Percentiles rank a stretch among this genome's conserved stretches.
These are phyloP conservation scores for Gossypium thurberi DNA, from an alignment of 345 rosid species.

Conservation along the genomic window DNA sequence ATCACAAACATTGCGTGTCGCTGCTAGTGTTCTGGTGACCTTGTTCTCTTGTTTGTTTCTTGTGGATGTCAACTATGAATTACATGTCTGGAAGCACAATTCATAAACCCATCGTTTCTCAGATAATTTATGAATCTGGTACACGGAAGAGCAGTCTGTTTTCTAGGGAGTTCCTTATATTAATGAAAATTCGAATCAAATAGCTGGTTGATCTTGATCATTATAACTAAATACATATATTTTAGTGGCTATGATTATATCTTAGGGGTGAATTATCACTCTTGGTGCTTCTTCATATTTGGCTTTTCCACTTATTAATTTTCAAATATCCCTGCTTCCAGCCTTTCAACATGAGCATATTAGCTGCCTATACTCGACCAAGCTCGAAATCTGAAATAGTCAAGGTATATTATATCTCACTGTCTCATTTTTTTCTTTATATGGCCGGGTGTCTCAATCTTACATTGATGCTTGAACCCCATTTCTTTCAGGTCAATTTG, in stretches of 20 bases:
- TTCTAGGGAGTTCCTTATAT: background rate
- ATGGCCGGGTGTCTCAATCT: background rate
- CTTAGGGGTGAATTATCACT: background rate
- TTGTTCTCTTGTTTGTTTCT: background rate
- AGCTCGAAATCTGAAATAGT: slow-evolving; percentile 81
- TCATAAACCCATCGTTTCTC: background rate
- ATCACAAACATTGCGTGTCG: background rate
- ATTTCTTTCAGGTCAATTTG: slow-evolving; percentile 59
- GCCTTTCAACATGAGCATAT: slow-evolving; percentile 91
- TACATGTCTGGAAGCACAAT: background rate
- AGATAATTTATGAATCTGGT: background rate
- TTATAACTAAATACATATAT: background rate
- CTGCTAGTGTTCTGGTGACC: background rate
- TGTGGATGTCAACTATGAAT: background rate
- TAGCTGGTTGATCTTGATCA: background rate
- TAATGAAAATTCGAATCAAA: background rate
- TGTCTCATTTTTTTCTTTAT: background rate
- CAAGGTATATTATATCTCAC: slow-evolving; percentile 40
- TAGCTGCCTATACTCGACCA: slow-evolving; percentile 75
- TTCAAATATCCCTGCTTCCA: slow-evolving; percentile 14
- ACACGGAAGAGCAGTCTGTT: background rate
- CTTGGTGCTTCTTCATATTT: background rate
- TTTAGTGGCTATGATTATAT: background rate
- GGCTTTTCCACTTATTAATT: background rate
- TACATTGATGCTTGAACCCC: background rate